Conservation (phyloP, 306 rosid species). For the Vachellia pachyceras region DNA sequence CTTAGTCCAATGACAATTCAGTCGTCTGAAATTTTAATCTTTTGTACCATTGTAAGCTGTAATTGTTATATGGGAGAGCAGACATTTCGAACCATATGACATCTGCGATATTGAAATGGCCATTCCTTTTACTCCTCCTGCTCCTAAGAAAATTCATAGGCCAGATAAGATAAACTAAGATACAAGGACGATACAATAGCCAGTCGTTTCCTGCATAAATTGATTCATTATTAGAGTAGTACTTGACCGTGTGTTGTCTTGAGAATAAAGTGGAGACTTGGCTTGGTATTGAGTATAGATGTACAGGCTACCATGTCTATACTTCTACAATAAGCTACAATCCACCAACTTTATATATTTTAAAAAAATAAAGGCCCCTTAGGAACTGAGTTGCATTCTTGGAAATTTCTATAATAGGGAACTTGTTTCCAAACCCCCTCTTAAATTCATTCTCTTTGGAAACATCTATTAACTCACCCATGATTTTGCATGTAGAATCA, state of each 20-base stretch:
- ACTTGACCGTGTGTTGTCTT: not conserved
- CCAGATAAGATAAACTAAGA: not conserved
- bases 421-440: slow-evolving; percentile 16
- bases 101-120: not conserved
- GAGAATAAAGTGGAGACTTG: slow-evolving; percentile 16
- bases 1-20: slow-evolving; percentile 4
- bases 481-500: slow-evolving; percentile 53
- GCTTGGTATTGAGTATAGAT: slow-evolving; percentile 28
- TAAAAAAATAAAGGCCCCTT: slow-evolving; percentile 23
- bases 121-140: not conserved
- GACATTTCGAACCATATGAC: not conserved
- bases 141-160: not conserved
- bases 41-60: too few relatives aligned
- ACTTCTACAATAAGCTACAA: slow-evolving; percentile 41
- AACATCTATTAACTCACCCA: slow-evolving; percentile 33
- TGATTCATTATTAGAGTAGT: not conserved
- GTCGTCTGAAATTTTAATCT: slow-evolving; percentile 17
- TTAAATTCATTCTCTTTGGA: slow-evolving; percentile 4
- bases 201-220: slow-evolving; percentile 6
- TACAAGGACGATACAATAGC: not conserved
- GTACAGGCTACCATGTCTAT: slow-evolving; percentile 25
- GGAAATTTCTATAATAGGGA: slow-evolving; percentile 48
- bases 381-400: slow-evolving; percentile 36
- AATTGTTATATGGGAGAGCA: too few relatives aligned
- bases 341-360: slow-evolving; percentile 35